Base-by-base conservation (phyloP, 2,329 filamentous ascomycete species). In the Xylariaceae sp. region DNA sequence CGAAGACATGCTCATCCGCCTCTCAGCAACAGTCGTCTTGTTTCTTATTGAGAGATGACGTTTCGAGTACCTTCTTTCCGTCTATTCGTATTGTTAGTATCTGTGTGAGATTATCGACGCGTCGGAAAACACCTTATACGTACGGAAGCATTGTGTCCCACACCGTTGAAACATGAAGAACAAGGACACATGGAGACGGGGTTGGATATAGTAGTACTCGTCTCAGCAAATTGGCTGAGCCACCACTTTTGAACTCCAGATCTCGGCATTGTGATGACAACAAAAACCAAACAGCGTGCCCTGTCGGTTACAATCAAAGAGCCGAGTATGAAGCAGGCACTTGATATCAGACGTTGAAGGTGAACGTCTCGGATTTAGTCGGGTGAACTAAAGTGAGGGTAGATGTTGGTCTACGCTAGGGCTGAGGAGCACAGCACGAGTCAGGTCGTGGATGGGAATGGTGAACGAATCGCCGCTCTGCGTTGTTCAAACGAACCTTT, bases 121-220 rank as follows among this genome's bases (percentile, higher is more conserved):
- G 46, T 5, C 35, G 5, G 12, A 36, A 5, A 54, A 48, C 54
- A 52, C 4, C 4, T 5, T 4, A 44, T 53, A 48, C 19, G 47
- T 45, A 58, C 57, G 11, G 55, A 50, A 42, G 55, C 47, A 17
- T 50, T 48, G 47, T 54, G 52, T 1, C 51, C 48, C 5, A 53
- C 56, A 7, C 59, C 61, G 31, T 60, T 57, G 52, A 61, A 64
- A 52, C 62, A 64, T 18, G 60, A 56, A 15, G 54, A 50, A 35
- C 62, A 64, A 32, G 58, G 58, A 38, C 62, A 64, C 42, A 64
- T 59, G 9, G 60, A 45, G 15, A 10, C 33, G 43, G 56, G 45
- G 11, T 54, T 35, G 27, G 52, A 47, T 19, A 52, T 36, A 3
- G 32, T 38, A 18, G 52, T 51, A 18, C 56, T 56, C 5, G 56